Conservation (phyloP, 140 eudicot species). For the Senecio squalidus region DNA sequence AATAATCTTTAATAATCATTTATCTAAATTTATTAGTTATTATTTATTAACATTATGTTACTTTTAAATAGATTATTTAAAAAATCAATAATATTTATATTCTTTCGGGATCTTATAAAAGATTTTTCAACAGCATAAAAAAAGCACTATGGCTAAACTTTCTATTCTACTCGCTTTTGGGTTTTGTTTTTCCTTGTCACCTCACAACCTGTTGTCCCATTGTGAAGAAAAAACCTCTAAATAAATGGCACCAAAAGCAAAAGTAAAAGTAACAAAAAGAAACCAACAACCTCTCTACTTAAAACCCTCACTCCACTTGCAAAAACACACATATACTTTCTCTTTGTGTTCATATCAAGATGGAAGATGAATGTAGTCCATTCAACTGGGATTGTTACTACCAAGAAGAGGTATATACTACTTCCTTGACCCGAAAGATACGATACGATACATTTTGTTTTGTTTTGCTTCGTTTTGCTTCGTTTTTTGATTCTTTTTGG, state of each 20-base stretch:
- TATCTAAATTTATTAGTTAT: too few relatives aligned
- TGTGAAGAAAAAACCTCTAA: conserved; percentile 27
- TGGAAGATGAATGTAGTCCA: conserved; percentile 81
- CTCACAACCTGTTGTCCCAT: conserved; percentile 32
- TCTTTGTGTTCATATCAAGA: conserved; percentile 25
- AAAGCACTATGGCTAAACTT: conserved; percentile 29
- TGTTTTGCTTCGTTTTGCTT: background rate
- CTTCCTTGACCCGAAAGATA: background rate
- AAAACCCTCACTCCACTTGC: conserved; percentile 30
- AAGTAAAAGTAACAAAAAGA: conserved; percentile 33
- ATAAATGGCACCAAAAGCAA: conserved; percentile 29
- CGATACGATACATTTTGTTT: background rate
- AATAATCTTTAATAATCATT: too few relatives aligned
- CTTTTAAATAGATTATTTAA: too few relatives aligned
- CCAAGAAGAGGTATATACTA: conserved; percentile 57
- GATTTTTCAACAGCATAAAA: conserved; percentile 34
- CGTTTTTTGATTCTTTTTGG: background rate
- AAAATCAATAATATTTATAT: conserved; percentile 16
- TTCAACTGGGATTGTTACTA: conserved; percentile 64
- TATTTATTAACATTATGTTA: too few relatives aligned
- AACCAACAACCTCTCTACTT: conserved; percentile 29
- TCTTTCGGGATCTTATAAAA: conserved; percentile 27
- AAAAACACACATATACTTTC: conserved; percentile 27
- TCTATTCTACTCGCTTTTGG: conserved; percentile 32
- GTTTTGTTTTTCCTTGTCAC: conserved; percentile 28